Percentiles rank a stretch among this genome's conserved stretches.
Evolutionary conservation across 2,329 filamentous ascomycete species (phyloP).

Genomic region (Colletotrichum orbiculare): DNA sequence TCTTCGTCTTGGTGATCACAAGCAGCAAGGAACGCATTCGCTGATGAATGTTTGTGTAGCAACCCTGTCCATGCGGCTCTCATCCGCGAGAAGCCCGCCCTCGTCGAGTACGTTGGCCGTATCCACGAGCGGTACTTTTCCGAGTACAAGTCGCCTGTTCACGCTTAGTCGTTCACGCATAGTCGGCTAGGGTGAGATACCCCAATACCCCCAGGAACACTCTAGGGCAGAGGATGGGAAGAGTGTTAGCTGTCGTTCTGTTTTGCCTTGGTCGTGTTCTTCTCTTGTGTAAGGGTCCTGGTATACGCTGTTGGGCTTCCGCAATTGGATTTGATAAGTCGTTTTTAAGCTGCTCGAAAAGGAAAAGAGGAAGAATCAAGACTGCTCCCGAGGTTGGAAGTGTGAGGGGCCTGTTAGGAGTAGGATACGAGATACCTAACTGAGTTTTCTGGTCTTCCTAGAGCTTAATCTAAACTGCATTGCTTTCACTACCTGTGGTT

Average conservation of each 20-base stretch:
- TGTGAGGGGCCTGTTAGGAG: conserved; percentile 17
- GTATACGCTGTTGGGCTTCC: conserved; percentile 20
- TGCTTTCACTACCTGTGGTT: too few relatives aligned
- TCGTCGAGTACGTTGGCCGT: conserved; percentile 34
- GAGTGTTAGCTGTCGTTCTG: background rate
- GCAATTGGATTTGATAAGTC: conserved; percentile 11
- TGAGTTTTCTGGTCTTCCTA: conserved; percentile 24
- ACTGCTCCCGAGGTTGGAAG: conserved; percentile 2
- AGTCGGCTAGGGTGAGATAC: conserved; percentile 30
- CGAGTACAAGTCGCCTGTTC: conserved; percentile 33
- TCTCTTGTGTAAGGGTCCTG: conserved; percentile 1
- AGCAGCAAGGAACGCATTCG: background rate
- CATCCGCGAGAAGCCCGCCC: conserved; percentile 34
- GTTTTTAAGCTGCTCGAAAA: conserved; percentile 12
- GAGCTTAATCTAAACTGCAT: conserved; percentile 23
- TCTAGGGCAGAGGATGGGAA: conserved; percentile 1
- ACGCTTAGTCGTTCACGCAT: conserved; percentile 7
- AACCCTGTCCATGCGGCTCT: conserved; percentile 35
- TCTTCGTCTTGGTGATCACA: background rate
- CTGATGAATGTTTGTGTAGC: background rate
- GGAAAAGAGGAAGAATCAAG: conserved; percentile 18
- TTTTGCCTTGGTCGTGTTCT: conserved; percentile 1
- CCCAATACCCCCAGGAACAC: conserved; percentile 26
- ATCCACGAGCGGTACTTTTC: conserved; percentile 36
- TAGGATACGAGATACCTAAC: conserved; percentile 15